Base-by-base conservation (phyloP, 164 flowering plant species). In the Vitis rotundifolia region DNA sequence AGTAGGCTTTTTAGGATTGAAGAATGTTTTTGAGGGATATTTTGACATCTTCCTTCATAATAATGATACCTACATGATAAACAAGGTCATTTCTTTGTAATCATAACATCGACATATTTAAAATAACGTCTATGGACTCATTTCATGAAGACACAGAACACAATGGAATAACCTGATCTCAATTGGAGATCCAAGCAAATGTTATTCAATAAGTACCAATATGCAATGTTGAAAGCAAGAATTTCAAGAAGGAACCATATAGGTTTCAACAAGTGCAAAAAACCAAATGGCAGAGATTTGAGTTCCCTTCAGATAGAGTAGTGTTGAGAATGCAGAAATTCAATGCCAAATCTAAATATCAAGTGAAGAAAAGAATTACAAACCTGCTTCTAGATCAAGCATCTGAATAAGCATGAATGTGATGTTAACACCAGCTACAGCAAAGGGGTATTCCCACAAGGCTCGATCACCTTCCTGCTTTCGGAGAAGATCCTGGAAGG, bases 351-450 rank as follows among this genome's bases (percentile, higher is more conserved):
- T 50, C 13, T 44, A 50, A 51, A n/a, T 12, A 29, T 55, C 14
- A 68, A 44, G 18, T 51, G 9, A 65, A 47, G 19, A 11, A 29
- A 10, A 50, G 9, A 29, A 44, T 26, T 49, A 54, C 70, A 62
- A 59, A 94, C 99, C 95, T 79, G 97, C 91, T 88, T 92, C 92
- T 50, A 94, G 91, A 78, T 94, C 99, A 61, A 94, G 97, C 97
- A 94, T 92, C 83, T 94, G 97, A 77, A 92, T 88, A 65, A 94
- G 93, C 99, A 94, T 94, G 81, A 94, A 94, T 65, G 99, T 91
- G 68, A 94, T 92, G 80, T 94, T 94, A 67, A 94, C 95, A 70
- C 97, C 99, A 80, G 99, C 99, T 18, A 94, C 97, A 49, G 98
- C 99, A 86, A 94, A 94, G 48, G 99, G 99, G 77, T 94, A 94